Base-by-base conservation (phyloP, 1,139 yeast species). In the Wickerhamomyces sp. region DNA sequence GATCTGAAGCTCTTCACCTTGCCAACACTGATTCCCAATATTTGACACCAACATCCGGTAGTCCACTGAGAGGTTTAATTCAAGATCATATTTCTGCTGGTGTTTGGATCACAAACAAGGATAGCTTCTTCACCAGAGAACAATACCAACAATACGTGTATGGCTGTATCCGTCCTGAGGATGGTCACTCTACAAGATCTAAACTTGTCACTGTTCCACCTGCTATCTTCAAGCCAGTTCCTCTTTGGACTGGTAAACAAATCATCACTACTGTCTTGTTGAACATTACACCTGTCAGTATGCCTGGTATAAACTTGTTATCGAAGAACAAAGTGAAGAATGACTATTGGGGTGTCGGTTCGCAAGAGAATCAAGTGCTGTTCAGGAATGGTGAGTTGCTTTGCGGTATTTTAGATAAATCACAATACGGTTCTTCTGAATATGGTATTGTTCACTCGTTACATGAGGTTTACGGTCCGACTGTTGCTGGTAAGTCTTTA, bases 31-130 rank as follows among this genome's bases (percentile, higher is more conserved):
- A 93, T 62, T 85, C 94, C 42, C 98, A 91, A 66, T 93, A 93
- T 59, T 72, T 93, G 57, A 91, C 98, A 11, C 98, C 99, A 35
- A 93, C 99, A 14, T 87, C 96, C 8, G 99, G 99, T 60, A 72
- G 94, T 42, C 99, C 99, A 25, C 81, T 93, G 47, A 85, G 98
- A 75, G 99, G 99, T 64, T 75, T 93, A 60, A 93, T 93, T 64
- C 99, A 93, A 70, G 99, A 93, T 68, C 98, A 93, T 58, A 88
- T 93, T 62, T 84, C 95, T 53, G 97, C 97, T 8, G 99, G 98
- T 68, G 96, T 93, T 33, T 89, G 97, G 96, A 72, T 93, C 54
- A 91, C 98, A 14, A 86, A 69, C 61, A 87, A 88, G 61, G 98
- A 93, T 57, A 67, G 89, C 22, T 87, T 87, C 58, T 91, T 91